Evolutionary conservation across 352 stramenopile genomes (phyloP).

Genomic region (Peronospora tabacina): DNA sequence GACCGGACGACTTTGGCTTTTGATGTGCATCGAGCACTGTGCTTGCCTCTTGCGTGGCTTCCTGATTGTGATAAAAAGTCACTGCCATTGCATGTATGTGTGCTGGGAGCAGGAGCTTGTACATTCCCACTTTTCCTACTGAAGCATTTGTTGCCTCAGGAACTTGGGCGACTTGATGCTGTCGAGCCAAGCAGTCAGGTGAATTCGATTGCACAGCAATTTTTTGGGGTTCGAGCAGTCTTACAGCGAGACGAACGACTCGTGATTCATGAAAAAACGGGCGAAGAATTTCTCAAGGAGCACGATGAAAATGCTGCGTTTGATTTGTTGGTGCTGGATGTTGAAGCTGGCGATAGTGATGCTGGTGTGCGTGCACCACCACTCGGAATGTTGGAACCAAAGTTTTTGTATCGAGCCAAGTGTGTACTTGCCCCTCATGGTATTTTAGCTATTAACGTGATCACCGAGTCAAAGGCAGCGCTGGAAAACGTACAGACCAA

Average conservation of each 20-base stretch:
- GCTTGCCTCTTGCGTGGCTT: conserved; percentile 33
- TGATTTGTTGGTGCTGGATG: conserved; percentile 56
- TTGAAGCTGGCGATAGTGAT: conserved; percentile 42
- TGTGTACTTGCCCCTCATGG: conserved; percentile 25
- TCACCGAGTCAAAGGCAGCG: conserved; percentile 32
- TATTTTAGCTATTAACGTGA: conserved; percentile 56
- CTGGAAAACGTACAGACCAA: conserved; percentile 22
- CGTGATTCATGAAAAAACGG: conserved; percentile 33
- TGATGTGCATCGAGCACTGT: conserved; percentile 63
- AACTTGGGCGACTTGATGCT: conserved; percentile 39
- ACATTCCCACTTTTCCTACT: conserved; percentile 52
- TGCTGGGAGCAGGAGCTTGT: conserved; percentile 54
- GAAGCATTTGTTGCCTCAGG: conserved; percentile 17
- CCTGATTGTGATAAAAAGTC: neutral
- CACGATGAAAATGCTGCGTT: conserved; percentile 14
- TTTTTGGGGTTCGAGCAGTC: conserved; percentile 33
- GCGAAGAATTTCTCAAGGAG: conserved; percentile 36
- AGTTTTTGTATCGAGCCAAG: conserved; percentile 31
- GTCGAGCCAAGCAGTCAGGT: conserved; percentile 48
- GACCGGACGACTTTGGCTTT: conserved; percentile 44
- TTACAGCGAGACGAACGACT: conserved; percentile 24
- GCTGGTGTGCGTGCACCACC: conserved; percentile 37
- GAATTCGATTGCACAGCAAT: conserved; percentile 36
- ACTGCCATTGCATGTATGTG: conserved; percentile 22
- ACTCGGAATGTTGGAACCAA: conserved; percentile 30